Percentiles rank a stretch among this genome's conserved stretches.
phyloP scores from a whole-genome alignment of 192 early-diverging fungal species.

The Coemansia sp. region DNA sequence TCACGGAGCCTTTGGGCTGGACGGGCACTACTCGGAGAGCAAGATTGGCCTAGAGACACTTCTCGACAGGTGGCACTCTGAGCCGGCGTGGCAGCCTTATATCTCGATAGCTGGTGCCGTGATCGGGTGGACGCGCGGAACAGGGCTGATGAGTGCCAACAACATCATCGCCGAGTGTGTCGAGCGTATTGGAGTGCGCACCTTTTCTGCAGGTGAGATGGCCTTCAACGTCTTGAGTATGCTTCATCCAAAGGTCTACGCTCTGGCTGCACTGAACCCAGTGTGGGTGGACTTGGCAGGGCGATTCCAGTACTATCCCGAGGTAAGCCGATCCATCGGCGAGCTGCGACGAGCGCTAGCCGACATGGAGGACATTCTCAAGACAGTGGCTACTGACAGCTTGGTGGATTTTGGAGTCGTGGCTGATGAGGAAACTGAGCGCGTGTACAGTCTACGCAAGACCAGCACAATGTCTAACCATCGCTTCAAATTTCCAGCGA shows the following conservation, averaged over 20 bases:
- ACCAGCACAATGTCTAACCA: conserved; percentile 89
- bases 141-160: conserved; percentile 90
- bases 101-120: conserved; percentile 85
- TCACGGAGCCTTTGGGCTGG: conserved; percentile 91
- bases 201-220: conserved; percentile 93
- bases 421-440: conserved; percentile 70
- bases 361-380: conserved; percentile 85
- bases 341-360: conserved; percentile 56
- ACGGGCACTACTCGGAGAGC: conserved; percentile 92
- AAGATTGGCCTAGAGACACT: conserved; percentile 92
- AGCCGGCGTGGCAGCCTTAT: conserved; percentile 79
- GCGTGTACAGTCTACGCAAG: conserved; percentile 70
- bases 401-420: conserved; percentile 77
- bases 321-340: conserved; percentile 8
- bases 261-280: conserved; percentile 72
- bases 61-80: conserved; percentile 88
- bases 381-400: conserved; percentile 77
- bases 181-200: conserved; percentile 81
- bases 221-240: conserved; percentile 91
- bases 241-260: conserved; percentile 77
- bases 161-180: conserved; percentile 75
- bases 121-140: conserved; percentile 98
- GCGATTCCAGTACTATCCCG: conserved; percentile 81
- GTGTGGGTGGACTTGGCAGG: conserved; percentile 96
- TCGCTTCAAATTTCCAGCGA: conserved; percentile 85